Conservation (phyloP, 2,329 filamentous ascomycete species). For the Pleurostoma richardsiae region DNA sequence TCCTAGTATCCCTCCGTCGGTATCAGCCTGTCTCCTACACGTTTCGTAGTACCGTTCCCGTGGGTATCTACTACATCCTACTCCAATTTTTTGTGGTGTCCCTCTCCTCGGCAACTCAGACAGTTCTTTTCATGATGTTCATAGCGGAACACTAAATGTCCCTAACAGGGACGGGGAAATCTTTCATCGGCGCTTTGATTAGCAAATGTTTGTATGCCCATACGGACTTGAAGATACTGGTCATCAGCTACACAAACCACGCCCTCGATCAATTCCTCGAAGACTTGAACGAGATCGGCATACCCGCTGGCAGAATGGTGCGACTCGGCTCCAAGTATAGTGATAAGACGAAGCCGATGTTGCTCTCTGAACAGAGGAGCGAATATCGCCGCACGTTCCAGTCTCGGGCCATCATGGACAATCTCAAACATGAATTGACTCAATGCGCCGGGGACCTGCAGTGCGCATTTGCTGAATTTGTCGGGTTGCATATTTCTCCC, state of each 20-base stretch:
- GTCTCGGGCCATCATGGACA: constrained; percentile 35
- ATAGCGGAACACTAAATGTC: constrained; percentile 1
- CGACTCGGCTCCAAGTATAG: constrained; percentile 60
- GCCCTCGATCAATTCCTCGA: constrained; percentile 61
- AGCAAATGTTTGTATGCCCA: constrained; percentile 48
- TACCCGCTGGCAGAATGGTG: constrained; percentile 44
- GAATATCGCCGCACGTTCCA: constrained; percentile 21
- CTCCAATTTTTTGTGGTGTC: no score
- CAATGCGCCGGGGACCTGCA: constrained; percentile 15
- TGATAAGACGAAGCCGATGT: constrained; percentile 38
- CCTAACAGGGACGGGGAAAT: constrained; percentile 64
- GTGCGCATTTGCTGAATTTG: constrained; percentile 10
- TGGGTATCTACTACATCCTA: no score
- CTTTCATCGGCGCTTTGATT: constrained; percentile 63
- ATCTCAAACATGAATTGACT: constrained; percentile 27
- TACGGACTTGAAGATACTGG: constrained; percentile 48
- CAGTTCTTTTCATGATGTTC: no score
- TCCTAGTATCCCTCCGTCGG: background rate
- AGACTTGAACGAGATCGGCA: constrained; percentile 56
- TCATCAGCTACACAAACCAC: constrained; percentile 66
- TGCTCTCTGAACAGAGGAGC: constrained; percentile 33
- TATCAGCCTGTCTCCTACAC: no score
- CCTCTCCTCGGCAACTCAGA: no score
- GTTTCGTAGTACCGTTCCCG: no score
- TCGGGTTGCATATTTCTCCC: background rate